Base-by-base conservation (phyloP, 345 rosid species). In the Fremontodendron californicum region DNA sequence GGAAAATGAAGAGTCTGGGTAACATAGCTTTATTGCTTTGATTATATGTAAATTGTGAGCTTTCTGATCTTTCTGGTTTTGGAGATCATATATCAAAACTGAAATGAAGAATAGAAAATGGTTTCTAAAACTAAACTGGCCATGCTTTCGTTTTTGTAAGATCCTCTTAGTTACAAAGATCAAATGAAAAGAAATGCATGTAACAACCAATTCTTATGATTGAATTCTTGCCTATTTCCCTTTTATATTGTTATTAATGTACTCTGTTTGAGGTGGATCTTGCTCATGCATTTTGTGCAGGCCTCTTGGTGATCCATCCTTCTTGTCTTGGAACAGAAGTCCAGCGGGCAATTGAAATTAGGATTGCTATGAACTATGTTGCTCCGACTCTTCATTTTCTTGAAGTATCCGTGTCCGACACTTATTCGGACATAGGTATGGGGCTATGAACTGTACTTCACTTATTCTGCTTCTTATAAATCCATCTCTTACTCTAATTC, bases 281-380 rank as follows among this genome's bases (percentile, higher is more conserved):
- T 45, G 16, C 46, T 33, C 35, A 1, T 33, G 12, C 31, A 43
- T 78, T 63, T 80, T 74, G 63, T 89, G 93, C 90, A 96, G 98
- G 92, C 96, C 88, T 65, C 94, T 92, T 60, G 97, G 96, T 79
- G 99, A 96, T 85, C 98, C 99, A 21, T 85, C 98, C 2, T 93
- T 92, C 80, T 79, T 96, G 81, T 92, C 98, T n/a, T 96, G 99
- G 99, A 93, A 93, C 85, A 90, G 35, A 61, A 61, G 10, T 61
- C 96, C 98, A 1, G 90, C 94, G 27, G 93, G 93, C 63, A 81
- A 79, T 52, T 27, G 55, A 61, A 62, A 43, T 42, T 74, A 74
- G 98, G 95, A 94, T 87, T 68, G 92, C 90, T n/a, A n/a, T n/a
- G n/a, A n/a, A n/a, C n/a, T n/a, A n/a, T 60, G 97, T 95, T 79